Evolutionary conservation across 2,329 filamentous ascomycete genomes (phyloP).

Genomic region (Westerdykella aurantiaca): DNA sequence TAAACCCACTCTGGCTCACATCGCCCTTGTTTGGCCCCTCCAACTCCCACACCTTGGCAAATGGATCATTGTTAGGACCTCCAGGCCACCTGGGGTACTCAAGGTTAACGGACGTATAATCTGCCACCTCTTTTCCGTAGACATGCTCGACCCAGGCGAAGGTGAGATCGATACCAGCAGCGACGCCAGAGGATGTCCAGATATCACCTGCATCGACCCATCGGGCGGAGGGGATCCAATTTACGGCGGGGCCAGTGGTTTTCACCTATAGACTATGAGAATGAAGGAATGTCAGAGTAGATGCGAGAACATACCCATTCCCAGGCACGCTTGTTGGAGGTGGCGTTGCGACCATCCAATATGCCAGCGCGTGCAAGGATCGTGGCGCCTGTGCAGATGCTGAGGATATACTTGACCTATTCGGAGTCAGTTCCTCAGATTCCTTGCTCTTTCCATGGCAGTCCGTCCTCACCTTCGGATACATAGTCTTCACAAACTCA

Average conservation of each 20-base stretch:
- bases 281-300: not conserved
- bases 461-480: conserved; percentile 35
- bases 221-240: conserved; percentile 51
- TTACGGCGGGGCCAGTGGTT: conserved; percentile 44
- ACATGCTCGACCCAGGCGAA: conserved; percentile 51
- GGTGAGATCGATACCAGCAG: conserved; percentile 57
- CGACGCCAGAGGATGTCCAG: conserved; percentile 59
- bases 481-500: conserved; percentile 45
- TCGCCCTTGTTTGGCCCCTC: not conserved
- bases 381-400: conserved; percentile 60
- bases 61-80: conserved; percentile 50
- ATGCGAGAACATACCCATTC: conserved; percentile 9
- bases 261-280: conserved; percentile 28
- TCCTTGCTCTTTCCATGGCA: not conserved
- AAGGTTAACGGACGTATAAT: conserved; percentile 42
- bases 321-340: conserved; percentile 60
- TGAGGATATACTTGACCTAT: conserved; percentile 52
- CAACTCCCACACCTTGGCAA: conserved; percentile 37
- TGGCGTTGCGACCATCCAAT: conserved; percentile 55
- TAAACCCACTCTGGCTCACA: too few species aligned
- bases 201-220: conserved; percentile 62
- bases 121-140: conserved; percentile 51
- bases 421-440: conserved; percentile 11
- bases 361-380: conserved; percentile 55
- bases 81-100: conserved; percentile 51